Percentiles rank a stretch among this genome's conserved stretches.
These are phyloP conservation scores for Hypoxylon rubiginosum DNA, from an alignment of 2,329 filamentous ascomycete species.

Conservation along the genomic window DNA sequence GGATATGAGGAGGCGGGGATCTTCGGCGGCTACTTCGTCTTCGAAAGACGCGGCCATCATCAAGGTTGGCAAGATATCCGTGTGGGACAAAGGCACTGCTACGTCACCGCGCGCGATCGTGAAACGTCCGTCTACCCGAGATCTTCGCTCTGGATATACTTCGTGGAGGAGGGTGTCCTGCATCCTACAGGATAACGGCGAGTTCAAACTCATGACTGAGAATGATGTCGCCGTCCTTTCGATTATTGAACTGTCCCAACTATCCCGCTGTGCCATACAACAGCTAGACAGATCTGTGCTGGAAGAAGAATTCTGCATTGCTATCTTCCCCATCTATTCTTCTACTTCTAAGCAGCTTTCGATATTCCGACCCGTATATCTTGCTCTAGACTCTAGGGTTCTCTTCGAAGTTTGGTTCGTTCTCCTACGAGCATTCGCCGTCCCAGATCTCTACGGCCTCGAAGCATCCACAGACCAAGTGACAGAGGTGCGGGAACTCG, in stretches of 20 bases:
- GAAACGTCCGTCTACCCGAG: slow-evolving; percentile 69
- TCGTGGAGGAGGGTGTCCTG: slow-evolving; percentile 92
- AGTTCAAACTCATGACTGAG: slow-evolving; percentile 91
- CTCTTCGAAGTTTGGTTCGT: slow-evolving; percentile 99
- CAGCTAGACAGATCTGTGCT: slow-evolving; percentile 90
- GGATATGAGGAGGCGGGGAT: slow-evolving; percentile 60
- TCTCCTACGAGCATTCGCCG: slow-evolving; percentile 87
- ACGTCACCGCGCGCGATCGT: slow-evolving; percentile 68
- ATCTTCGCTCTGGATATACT: slow-evolving; percentile 65
- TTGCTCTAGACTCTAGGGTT: slow-evolving; percentile 87
- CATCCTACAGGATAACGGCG: slow-evolving; percentile 93
- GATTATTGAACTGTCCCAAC: slow-evolving; percentile 86
- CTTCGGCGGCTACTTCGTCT: slow-evolving; percentile 51
- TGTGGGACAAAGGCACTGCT: slow-evolving; percentile 85
- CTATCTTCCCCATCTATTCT: slow-evolving; percentile 94
- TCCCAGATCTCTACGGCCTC: slow-evolving; percentile 87
- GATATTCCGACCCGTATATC: slow-evolving; percentile 87
- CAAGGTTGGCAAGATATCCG: slow-evolving; percentile 90
- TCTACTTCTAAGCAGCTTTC: slow-evolving; percentile 79
- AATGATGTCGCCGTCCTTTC: slow-evolving; percentile 84
- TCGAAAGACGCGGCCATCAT: slow-evolving; percentile 85
- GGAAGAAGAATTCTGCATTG: slow-evolving; percentile 93
- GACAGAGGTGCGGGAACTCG: slow-evolving; percentile 58
- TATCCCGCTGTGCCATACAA: slow-evolving; percentile 92
- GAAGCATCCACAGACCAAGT: slow-evolving; percentile 61